phyloP scores from a whole-genome alignment of 2,329 filamentous ascomycete genomes.

The Penicillium sp. region DNA sequence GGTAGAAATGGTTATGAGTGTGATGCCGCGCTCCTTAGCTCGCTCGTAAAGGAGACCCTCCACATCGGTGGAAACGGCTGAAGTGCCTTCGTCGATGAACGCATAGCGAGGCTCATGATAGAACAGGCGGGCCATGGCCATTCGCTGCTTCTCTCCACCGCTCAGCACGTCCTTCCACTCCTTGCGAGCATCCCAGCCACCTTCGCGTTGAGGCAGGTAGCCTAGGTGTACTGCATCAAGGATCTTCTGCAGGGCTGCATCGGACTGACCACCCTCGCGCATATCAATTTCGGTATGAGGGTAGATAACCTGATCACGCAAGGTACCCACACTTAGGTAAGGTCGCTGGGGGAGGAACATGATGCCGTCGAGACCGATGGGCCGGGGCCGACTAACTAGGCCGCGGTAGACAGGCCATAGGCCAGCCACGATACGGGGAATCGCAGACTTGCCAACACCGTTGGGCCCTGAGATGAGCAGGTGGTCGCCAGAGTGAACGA shows the following conservation, averaged over 20 bases:
- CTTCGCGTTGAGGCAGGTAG: constrained; percentile 89
- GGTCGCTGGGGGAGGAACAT: constrained; percentile 98
- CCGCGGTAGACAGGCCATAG: constrained; percentile 97
- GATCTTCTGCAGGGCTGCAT: constrained; percentile 76
- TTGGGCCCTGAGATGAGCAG: constrained; percentile 94
- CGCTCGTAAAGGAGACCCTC: constrained; percentile 92
- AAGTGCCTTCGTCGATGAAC: constrained; percentile 94
- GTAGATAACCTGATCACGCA: constrained; percentile 97
- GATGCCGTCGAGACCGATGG: constrained; percentile 83
- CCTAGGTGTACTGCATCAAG: constrained; percentile 85
- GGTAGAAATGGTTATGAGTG: constrained; percentile 93
- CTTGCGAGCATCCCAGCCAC: constrained; percentile 94
- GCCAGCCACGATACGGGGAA: constrained; percentile 84
- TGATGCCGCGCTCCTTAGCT: constrained; percentile 92
- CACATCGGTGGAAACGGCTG: constrained; percentile 90
- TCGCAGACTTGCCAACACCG: constrained; percentile 89
- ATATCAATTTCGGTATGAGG: constrained; percentile 95
- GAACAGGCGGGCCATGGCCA: constrained; percentile 85
- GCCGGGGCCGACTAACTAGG: constrained; percentile 84
- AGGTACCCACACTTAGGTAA: constrained; percentile 87
- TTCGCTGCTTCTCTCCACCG: constrained; percentile 94
- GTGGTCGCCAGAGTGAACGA: constrained; percentile 89
- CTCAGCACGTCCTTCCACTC: constrained; percentile 99
- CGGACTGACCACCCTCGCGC: constrained; percentile 77
- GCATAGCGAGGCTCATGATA: constrained; percentile 96